Conservation (phyloP, 2,329 filamentous ascomycete species). For the Aspergillus amoenus region DNA sequence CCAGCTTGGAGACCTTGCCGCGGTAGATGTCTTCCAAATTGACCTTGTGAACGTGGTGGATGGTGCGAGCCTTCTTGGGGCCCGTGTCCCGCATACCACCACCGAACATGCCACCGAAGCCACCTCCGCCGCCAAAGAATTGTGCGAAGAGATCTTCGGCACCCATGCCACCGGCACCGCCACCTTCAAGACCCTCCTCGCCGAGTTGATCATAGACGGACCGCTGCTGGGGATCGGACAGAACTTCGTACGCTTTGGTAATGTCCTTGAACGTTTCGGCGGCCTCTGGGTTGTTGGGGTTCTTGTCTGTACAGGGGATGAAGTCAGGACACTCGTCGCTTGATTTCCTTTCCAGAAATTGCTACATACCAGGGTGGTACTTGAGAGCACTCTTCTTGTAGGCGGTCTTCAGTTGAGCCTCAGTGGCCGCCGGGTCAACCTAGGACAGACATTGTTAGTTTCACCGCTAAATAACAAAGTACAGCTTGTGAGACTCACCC, state of each 20-base stretch:
- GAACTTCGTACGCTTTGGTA: constrained; percentile 90
- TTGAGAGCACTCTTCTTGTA: constrained; percentile 92
- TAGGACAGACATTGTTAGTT: constrained; percentile 42
- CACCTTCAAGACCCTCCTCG: constrained; percentile 87
- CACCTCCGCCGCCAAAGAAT: constrained; percentile 82
- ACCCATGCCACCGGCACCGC: constrained; percentile 81
- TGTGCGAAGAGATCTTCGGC: constrained; percentile 95
- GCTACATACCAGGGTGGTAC: constrained; percentile 79
- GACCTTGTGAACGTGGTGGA: constrained; percentile 98
- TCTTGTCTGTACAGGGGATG: constrained; percentile 71
- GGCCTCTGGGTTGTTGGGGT: constrained; percentile 85
- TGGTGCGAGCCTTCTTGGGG: constrained; percentile 88
- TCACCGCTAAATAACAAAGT: background rate
- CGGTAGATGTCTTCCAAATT: constrained; percentile 97
- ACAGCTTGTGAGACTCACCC: constrained; percentile 37
- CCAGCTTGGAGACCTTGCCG: constrained; percentile 96
- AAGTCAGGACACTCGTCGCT: constrained; percentile 3
- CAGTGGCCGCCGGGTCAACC: constrained; percentile 76
- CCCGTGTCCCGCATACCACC: constrained; percentile 77
- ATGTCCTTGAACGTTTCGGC: constrained; percentile 99
- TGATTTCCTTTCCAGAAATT: background rate
- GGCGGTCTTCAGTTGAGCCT: constrained; percentile 86
- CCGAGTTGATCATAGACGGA: constrained; percentile 95
- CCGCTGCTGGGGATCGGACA: constrained; percentile 90
- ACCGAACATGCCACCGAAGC: constrained; percentile 74